Percentiles rank a stretch among this genome's conserved stretches.
phyloP scores from a whole-genome alignment of 169 alveolate species.

The Plasmodium adleri region DNA sequence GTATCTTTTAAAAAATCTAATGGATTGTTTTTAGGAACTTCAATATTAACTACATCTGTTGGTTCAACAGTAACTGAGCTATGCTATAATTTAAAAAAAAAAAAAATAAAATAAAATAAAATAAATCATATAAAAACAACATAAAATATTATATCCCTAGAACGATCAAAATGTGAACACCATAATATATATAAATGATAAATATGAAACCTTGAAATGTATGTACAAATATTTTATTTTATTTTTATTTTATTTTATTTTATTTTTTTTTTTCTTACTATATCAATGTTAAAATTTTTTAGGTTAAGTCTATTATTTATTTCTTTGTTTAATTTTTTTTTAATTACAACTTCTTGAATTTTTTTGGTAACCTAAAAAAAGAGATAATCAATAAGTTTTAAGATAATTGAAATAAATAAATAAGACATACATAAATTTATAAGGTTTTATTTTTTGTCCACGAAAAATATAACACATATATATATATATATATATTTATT shows the following conservation, averaged over 20 bases:
- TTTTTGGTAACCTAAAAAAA: slow-evolving; percentile 82
- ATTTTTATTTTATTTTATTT: slow-evolving; percentile 15
- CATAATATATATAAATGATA: too few species aligned
- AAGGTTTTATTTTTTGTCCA: too few species aligned
- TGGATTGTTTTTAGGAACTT: slow-evolving; percentile 78
- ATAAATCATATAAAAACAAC: slow-evolving; percentile 17
- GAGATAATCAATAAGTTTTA: slow-evolving; percentile 1
- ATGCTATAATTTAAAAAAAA: slow-evolving; percentile 13
- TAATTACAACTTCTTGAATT: slow-evolving; percentile 80
- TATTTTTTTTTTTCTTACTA: slow-evolving; percentile 66
- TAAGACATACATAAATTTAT: neutral
- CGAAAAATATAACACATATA: too few species aligned
- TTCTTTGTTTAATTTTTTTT: slow-evolving; percentile 80
- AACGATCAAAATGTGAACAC: neutral
- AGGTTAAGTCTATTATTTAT: slow-evolving; percentile 79
- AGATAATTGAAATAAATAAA: neutral
- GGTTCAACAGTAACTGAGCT: slow-evolving; percentile 72
- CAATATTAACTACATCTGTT: slow-evolving; percentile 81
- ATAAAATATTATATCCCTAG: slow-evolving; percentile 13
- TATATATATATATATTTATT: neutral
- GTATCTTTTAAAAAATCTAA: slow-evolving; percentile 76
- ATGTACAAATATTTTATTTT: slow-evolving; percentile 78
- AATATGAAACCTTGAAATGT: too few species aligned
- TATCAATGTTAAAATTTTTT: slow-evolving; percentile 79
- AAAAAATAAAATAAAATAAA: neutral